These are phyloP conservation scores for Coemansia sp. DNA, from an alignment of 192 early-diverging fungal genomes.

Conservation along the genomic window DNA sequence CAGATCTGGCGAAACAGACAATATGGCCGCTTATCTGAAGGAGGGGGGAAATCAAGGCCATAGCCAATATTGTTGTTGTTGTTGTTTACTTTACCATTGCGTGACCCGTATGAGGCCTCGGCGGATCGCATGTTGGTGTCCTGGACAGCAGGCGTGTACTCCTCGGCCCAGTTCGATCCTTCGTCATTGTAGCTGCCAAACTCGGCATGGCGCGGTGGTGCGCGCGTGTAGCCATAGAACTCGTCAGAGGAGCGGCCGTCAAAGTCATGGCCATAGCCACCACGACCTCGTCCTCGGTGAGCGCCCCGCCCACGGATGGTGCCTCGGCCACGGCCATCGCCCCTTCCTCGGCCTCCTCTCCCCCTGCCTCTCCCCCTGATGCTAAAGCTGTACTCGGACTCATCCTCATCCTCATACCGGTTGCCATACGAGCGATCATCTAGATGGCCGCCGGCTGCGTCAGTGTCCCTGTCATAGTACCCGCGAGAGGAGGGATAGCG, in stretches of 20 bases:
- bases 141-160: neutral
- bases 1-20: neutral
- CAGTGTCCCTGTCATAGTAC: slow-evolving; percentile 14
- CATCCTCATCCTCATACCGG: neutral
- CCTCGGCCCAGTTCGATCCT: neutral
- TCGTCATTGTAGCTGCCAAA: neutral
- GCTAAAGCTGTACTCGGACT: slow-evolving; percentile 9
- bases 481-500: neutral
- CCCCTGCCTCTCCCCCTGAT: slow-evolving; percentile 17
- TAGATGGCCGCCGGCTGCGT: neutral
- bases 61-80: neutral
- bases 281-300: slow-evolving; percentile 7
- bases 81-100: slow-evolving; percentile 2
- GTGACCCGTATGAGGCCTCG: neutral
- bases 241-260: neutral
- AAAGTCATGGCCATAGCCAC: neutral
- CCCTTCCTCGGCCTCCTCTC: slow-evolving; percentile 8
- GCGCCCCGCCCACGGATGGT: neutral
- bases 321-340: neutral
- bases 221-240: neutral
- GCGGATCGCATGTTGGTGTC: neutral
- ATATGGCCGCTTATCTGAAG: neutral
- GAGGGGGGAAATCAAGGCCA: neutral
- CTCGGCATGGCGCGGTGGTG: neutral
- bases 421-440: neutral